Evolutionary conservation across 192 early-diverging fungal genomes (phyloP), one percentile per base, ranked within the genome.

Genomic region (Coemansia sp.): DNA sequence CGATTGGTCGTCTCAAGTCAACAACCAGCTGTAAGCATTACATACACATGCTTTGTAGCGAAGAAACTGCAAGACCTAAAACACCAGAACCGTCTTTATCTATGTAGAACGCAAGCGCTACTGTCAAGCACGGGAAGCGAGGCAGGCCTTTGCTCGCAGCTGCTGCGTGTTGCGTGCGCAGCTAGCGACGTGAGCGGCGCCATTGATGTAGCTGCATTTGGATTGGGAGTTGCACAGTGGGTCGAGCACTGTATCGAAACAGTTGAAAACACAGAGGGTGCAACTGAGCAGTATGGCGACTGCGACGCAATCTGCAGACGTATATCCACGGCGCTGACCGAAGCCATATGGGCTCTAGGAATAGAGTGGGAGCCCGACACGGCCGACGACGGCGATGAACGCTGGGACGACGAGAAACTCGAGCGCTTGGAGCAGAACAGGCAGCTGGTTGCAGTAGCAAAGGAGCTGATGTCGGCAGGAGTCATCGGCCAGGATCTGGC

Each of bases 341-440:
- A 78, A 46, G 57, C 75, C 4, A 68, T 72, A 28, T 78, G 75
- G 75, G 29, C 59, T 4, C 54, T 78, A 19, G 42, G 54, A 35
- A 60, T 68, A 6, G 62, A 72, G 46, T 78, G 75, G 75, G 75
- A 71, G 54, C 65, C 65, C 3, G 75, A 78, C 49, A 56, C 69
- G 0, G 28, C 64, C 5, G 51, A 32, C 2, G 62, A 55, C 14
- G 25, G 32, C 33, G 62, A 62, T 29, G 21, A 16, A 16, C 60
- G 69, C 35, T 72, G 69, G 69, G 54, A 62, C 5, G 54, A 48
- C 28, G 28, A 43, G 31, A 61, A 58, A 29, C 38, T 63, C 16
- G 35, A 29, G 12, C 27, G 63, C 18, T 5, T 58, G 14, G 65
- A 78, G 38, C 69, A 65, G 47, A 72, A 53, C 35, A 61, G 49